Evolutionary conservation across 1,139 yeast species (phyloP), one percentile per base, ranked within the genome.

Genomic region (Blastobotrys aristatus): DNA sequence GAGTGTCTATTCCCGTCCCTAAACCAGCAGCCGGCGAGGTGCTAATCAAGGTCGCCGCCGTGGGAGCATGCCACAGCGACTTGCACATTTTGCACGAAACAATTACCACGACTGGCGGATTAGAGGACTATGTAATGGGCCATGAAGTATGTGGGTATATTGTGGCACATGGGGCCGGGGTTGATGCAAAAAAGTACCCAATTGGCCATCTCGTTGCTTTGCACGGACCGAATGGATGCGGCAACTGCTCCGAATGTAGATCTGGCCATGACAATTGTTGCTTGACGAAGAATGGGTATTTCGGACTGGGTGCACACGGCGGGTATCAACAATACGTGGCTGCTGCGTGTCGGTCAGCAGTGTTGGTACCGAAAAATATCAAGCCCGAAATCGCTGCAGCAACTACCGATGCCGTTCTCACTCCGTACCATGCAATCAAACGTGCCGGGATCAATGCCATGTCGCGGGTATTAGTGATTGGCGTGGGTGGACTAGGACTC

Each of bases 101-200:
- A 6, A 20, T 16, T 7, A 32, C 8, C 22, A 14, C 22, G 13
- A 10, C n/a, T 6, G 6, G 13, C 6, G 13, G 4, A 10, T 6
- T 13, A n/a, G 3, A 3, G 7, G 63, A 64, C 40, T 75, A 72
- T 55, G 69, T 76, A 18, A 73, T 77, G 76, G 82, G 82, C 18
- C 81, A 77, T 59, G 81, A 77, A 60, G 72, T 76, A 41, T 76
- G 79, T 3, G 82, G 80, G 1, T 64, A 62, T 48, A 61, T 76
- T 30, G 71, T 64, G 27, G 60, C 63, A 20, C 66, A 67, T 3
- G 81, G 81, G 5, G 52, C 53, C 1, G 64, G 58, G 2, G 61
- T 60, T 3, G 57, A 57, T 36, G 46, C 55, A 26, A 55, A 57
- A 24, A 53, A 57, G 11, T 73, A 62, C 57, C 57, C 60, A 33